Evolutionary conservation across 805 yeast species (phyloP), one percentile per base, ranked within the genome.

Genomic region (Huiozyma naganishii): DNA sequence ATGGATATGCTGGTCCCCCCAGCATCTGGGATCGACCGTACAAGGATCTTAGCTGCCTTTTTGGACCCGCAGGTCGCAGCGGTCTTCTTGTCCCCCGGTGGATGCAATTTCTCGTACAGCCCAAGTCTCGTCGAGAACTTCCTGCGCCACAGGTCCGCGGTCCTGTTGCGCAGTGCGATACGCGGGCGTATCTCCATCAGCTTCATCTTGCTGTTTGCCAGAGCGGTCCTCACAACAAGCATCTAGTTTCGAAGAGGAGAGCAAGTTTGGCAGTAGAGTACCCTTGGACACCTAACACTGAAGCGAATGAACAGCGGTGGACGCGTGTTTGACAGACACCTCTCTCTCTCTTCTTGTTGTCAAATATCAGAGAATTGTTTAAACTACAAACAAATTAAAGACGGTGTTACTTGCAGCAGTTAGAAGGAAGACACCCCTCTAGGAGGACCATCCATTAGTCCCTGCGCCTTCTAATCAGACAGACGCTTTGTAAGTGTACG

Each of bases 401-500:
- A 17, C 23, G 23, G 23, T 17, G 23, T 17, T 17, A 17, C 23
- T 17, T 17, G 4, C 23, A 17, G 23, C 23, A 17, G 23, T 17
- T 17, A 17, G 23, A 4, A 17, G 23, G 23, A 17, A 4, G 4
- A 2, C 23, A 17, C 23, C 23, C 23, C 23, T n/a, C 2, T 17
- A 17, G 4, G 23, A 17, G 23, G 23, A 17, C 23, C 2, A 3
- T 17, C 4, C 23, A 4, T 4, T 17, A 4, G 23, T 17, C 23
- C 23, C 23, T 17, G 23, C 23, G 23, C 4, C 23, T 17, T 17
- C 23, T 17, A 17, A 17, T 17, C 23, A 29, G 42, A 43, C 62
- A 0, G 74, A 70, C 54, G 70, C 72, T 48, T 58, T 70, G 58
- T 69, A 81, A 33, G 51, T 68, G 50, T 79, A 81, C 23, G 79